These are phyloP conservation scores for Pistacia vera DNA, from an alignment of 345 rosid genomes.

Conservation along the genomic window DNA sequence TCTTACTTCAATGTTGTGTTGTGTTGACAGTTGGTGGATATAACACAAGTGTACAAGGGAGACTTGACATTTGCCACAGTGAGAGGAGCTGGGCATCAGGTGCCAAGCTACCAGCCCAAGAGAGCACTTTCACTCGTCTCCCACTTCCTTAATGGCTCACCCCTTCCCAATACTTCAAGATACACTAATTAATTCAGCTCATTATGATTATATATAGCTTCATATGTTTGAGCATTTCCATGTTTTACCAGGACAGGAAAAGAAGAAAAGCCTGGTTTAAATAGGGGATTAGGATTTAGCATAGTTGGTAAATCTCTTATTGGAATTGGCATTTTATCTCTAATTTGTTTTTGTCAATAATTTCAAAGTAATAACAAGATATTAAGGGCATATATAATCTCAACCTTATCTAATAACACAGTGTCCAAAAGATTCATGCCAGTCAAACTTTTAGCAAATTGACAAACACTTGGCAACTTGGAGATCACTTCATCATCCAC, in stretches of 20 bases:
- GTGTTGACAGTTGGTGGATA: conserved; percentile 64
- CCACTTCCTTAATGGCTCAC: conserved; percentile 64
- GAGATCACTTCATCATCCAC: too few species aligned
- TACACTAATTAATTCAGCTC: conserved; percentile 13
- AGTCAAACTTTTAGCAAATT: too few species aligned
- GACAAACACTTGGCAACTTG: too few species aligned
- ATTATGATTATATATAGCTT: neutral
- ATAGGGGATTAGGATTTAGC: neutral
- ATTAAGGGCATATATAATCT: too few species aligned
- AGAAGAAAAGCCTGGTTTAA: neutral
- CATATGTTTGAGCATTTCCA: neutral
- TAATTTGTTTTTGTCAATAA: neutral
- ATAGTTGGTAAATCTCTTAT: neutral
- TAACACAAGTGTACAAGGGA: conserved; percentile 68
- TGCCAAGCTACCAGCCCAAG: conserved; percentile 82
- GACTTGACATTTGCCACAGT: conserved; percentile 76
- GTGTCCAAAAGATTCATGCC: too few species aligned
- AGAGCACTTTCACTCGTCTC: conserved; percentile 71
- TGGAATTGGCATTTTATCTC: neutral
- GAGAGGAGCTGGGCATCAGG: conserved; percentile 91
- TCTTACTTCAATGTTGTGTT: neutral
- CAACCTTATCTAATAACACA: too few species aligned
- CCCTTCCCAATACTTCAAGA: conserved; percentile 61
- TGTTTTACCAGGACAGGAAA: conserved; percentile 2
- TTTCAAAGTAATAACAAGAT: neutral